Evolutionary conservation across 768 basidiomycete genomes (phyloP).

Genomic region (Strobilomyces dryophilus): DNA sequence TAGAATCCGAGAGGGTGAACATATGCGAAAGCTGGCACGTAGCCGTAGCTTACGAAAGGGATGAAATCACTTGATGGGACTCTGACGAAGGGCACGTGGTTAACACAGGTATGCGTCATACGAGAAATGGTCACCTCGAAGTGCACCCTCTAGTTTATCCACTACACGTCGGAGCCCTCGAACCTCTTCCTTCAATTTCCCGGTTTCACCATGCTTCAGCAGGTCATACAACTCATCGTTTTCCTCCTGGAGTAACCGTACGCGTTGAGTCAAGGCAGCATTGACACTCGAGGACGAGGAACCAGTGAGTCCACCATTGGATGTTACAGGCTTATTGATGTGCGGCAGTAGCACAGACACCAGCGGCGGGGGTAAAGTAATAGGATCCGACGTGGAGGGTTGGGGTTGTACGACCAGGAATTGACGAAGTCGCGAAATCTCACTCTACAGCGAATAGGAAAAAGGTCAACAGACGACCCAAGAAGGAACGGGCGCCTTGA

Average conservation of each 20-base stretch:
- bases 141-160: constrained; percentile 64
- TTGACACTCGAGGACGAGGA: constrained; percentile 47
- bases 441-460: constrained; percentile 47
- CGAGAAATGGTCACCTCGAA: constrained; percentile 54
- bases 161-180: constrained; percentile 64
- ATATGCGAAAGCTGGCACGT: constrained; percentile 3
- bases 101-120: constrained; percentile 1
- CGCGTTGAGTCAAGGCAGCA: constrained; percentile 72
- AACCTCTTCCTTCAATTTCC: constrained; percentile 79
- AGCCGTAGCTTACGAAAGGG: constrained; percentile 59
- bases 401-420: constrained; percentile 57
- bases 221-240: constrained; percentile 84
- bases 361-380: constrained; percentile 68
- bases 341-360: constrained; percentile 68
- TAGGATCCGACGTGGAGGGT: constrained; percentile 54
- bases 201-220: constrained; percentile 70
- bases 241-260: constrained; percentile 73
- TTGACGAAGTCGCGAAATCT: constrained; percentile 64
- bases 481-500: constrained; percentile 19
- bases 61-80: constrained; percentile 68
- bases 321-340: constrained; percentile 40
- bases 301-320: constrained; percentile 25
- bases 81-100: constrained; percentile 40
- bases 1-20: constrained; percentile 30
- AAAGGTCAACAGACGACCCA: constrained; percentile 17